phyloP scores from a whole-genome alignment of 2,329 filamentous ascomycete genomes.

The Ilyonectria destructans region DNA sequence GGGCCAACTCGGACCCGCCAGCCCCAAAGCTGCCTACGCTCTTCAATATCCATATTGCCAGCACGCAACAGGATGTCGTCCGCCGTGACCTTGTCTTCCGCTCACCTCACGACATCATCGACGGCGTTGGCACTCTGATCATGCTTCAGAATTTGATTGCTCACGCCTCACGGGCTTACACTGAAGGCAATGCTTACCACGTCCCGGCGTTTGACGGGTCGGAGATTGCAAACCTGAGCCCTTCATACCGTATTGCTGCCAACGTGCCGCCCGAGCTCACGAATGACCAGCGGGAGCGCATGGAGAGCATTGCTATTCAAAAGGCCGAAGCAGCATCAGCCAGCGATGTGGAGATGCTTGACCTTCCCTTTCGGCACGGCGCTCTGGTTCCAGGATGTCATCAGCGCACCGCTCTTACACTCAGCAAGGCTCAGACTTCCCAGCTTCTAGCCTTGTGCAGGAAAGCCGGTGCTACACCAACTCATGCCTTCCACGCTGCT shows the following conservation, averaged over 20 bases:
- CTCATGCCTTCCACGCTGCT: conserved; percentile 54
- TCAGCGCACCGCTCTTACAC: conserved; percentile 44
- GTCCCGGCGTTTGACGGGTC: conserved; percentile 41
- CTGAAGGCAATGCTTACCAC: conserved; percentile 19
- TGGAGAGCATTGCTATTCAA: background rate
- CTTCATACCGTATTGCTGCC: conserved; percentile 35
- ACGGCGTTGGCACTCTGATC: conserved; percentile 57
- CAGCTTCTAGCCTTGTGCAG: conserved; percentile 43
- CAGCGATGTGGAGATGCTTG: background rate
- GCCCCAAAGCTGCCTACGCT: conserved; percentile 7
- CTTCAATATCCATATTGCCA: background rate
- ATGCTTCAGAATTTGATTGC: conserved; percentile 53
- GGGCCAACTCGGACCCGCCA: conserved; percentile 15
- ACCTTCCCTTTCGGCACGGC: conserved; percentile 43
- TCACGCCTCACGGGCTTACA: conserved; percentile 47
- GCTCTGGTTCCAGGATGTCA: conserved; percentile 41
- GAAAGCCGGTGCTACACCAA: conserved; percentile 44
- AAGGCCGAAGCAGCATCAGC: background rate
- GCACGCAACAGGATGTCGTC: fast-evolving
- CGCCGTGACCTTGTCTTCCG: conserved; percentile 56
- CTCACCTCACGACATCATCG: conserved; percentile 58
- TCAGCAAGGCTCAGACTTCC: conserved; percentile 38
- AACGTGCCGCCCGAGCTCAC: background rate
- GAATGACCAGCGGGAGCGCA: background rate
- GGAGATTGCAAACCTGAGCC: conserved; percentile 39